Evolutionary conservation across 164 flowering plant genomes (phyloP).

Genomic region (Tetracentron sinense): DNA sequence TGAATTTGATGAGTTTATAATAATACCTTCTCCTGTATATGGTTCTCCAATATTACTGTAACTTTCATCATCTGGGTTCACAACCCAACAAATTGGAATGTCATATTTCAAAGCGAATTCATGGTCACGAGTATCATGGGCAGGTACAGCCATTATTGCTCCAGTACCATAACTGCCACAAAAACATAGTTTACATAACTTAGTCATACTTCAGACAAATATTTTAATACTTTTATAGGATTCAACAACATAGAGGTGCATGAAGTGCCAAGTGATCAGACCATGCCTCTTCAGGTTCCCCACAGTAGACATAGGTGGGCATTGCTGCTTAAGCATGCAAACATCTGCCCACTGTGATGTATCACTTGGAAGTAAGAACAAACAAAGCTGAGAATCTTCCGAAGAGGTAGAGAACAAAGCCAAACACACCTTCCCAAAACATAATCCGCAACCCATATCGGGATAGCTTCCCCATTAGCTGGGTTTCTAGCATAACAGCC

Average conservation of each 20-base stretch:
- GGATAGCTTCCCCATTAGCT: constrained; percentile 75
- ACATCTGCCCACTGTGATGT: not conserved
- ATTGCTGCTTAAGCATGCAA: not conserved
- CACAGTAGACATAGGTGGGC: not conserved
- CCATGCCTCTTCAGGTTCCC: not conserved
- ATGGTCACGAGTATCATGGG: constrained; percentile 86
- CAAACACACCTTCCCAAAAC: constrained; percentile 77
- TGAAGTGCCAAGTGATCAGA: not conserved
- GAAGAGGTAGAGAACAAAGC: not conserved
- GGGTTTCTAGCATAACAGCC: constrained; percentile 91
- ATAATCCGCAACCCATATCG: constrained; percentile 98
- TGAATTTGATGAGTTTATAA: constrained; percentile 66
- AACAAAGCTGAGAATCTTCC: not conserved
- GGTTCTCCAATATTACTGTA: constrained; percentile 32
- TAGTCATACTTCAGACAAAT: constrained; percentile 1
- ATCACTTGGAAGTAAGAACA: not conserved
- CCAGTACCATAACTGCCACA: constrained; percentile 93
- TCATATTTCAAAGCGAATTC: constrained; percentile 83
- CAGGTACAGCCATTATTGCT: constrained; percentile 99
- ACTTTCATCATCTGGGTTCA: constrained; percentile 44
- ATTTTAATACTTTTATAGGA: not conserved
- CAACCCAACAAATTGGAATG: constrained; percentile 69
- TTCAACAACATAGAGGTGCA: not conserved
- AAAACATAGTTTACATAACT: not conserved
- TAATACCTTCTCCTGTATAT: constrained; percentile 70